Evolutionary conservation across 2,329 filamentous ascomycete species (phyloP), one percentile per base, ranked within the genome.

Genomic region (Kalmusia sp.): DNA sequence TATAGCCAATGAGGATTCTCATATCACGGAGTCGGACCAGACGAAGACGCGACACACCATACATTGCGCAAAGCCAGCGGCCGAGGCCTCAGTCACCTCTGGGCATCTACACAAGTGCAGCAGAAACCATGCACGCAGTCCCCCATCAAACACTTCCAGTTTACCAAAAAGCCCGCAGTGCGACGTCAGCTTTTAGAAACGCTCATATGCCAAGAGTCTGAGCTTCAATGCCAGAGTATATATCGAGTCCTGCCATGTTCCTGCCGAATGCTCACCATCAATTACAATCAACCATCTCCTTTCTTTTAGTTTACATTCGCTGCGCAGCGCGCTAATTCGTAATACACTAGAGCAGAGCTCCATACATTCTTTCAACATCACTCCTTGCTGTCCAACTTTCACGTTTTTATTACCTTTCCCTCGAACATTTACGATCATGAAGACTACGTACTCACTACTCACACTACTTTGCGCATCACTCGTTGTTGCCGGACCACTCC

Each of bases 281-380:
- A 28, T 24, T 46, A 28, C 24, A 46, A 6, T 25, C 19, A 30
- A 21, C 37, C 28, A 2, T 51, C 51, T 59, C 51, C 35, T 41
- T 55, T 52, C 43, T 51, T 58, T 59, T 49, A 46, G 50, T 61
- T 7, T 25, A 34, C 52, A 39, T 37, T 52, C 52, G 38, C 41
- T 58, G 64, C 64, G 62, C 61, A 57, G 64, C 54, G 61, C 64
- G 61, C 59, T 61, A 60, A 43, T 59, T 49, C 50, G 59, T 62
- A 57, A 60, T 64, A 31, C 14, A 31, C 40, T 51, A 54, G 61
- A 65, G 62, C 58, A 59, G 61, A 52, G 62, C 62, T 64, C 62
- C 58, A 50, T 53, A 37, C 41, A 12, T 61, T 58, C 58, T 49
- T 53, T 64, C 51, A 47, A 14, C 34, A 45, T 30, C 40, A 38